Conservation (phyloP, 2,329 filamentous ascomycete species). For the Hymenoscyphus fraxineus region DNA sequence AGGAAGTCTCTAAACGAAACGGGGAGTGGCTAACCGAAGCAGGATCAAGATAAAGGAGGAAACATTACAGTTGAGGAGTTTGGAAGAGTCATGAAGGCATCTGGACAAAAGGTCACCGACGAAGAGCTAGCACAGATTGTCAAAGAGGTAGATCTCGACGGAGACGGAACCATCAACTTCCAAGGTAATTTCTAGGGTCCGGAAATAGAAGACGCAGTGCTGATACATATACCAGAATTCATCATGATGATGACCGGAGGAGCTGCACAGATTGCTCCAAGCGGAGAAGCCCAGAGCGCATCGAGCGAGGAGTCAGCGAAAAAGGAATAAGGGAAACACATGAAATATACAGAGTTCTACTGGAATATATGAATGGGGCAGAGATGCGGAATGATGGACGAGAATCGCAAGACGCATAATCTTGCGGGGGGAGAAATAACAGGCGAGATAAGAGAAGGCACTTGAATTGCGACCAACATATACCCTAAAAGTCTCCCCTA, state of each 20-base stretch:
- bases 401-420: background rate
- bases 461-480: background rate
- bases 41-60: slow-evolving; percentile 24
- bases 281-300: background rate
- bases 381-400: background rate
- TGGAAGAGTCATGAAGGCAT: slow-evolving; percentile 36
- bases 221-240: slow-evolving; percentile 35
- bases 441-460: background rate
- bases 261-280: background rate
- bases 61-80: slow-evolving; percentile 40
- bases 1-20: background rate
- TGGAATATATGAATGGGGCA: background rate
- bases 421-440: background rate
- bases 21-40: slow-evolving; percentile 24
- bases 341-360: background rate
- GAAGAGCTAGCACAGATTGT: slow-evolving; percentile 40
- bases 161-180: slow-evolving; percentile 40
- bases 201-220: slow-evolving; percentile 23
- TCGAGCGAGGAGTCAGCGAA: background rate
- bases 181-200: slow-evolving; percentile 40
- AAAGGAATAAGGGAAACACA: background rate
- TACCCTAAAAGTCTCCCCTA: background rate
- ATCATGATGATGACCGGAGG: slow-evolving; percentile 42
- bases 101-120: slow-evolving; percentile 33
- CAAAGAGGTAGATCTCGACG: slow-evolving; percentile 39